Percentiles rank a stretch among this genome's conserved stretches.
These are phyloP conservation scores for Pyrrhoderma lamaoense DNA, from an alignment of 1,284 basidiomycete genomes.

Conservation along the genomic window DNA sequence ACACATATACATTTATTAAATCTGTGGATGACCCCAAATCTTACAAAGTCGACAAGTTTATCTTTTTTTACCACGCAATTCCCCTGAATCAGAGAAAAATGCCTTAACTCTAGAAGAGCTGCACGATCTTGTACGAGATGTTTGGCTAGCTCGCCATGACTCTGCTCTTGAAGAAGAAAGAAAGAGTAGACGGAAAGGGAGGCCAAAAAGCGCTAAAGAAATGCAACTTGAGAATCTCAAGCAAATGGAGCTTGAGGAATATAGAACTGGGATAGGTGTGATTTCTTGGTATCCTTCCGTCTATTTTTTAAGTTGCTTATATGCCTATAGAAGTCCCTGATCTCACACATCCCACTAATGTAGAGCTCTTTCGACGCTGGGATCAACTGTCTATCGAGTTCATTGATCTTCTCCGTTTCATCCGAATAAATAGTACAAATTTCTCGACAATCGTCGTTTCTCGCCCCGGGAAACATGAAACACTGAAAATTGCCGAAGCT, in stretches of 20 bases:
- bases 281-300: constrained; percentile 13
- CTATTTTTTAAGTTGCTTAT: neutral
- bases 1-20: too few species aligned
- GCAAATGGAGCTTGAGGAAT: constrained; percentile 62
- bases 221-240: constrained; percentile 67
- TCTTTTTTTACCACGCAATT: constrained; percentile 74
- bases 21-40: too few species aligned
- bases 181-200: constrained; percentile 60
- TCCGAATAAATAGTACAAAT: constrained; percentile 58
- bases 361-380: constrained; percentile 70
- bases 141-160: constrained; percentile 74
- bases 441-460: constrained; percentile 45
- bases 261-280: constrained; percentile 79
- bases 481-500: constrained; percentile 8
- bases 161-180: constrained; percentile 58
- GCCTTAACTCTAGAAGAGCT: constrained; percentile 61
- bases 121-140: constrained; percentile 57
- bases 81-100: constrained; percentile 46
- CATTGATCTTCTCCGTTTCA: constrained; percentile 67
- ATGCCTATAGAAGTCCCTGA: constrained; percentile 67
- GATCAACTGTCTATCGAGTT: constrained; percentile 69
- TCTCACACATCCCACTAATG: constrained; percentile 67
- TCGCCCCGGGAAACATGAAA: constrained; percentile 47
- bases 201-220: constrained; percentile 71
- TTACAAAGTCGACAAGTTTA: constrained; percentile 58